Evolutionary conservation across 2,329 filamentous ascomycete genomes (phyloP).

Genomic region (Intubia oerlemansii): DNA sequence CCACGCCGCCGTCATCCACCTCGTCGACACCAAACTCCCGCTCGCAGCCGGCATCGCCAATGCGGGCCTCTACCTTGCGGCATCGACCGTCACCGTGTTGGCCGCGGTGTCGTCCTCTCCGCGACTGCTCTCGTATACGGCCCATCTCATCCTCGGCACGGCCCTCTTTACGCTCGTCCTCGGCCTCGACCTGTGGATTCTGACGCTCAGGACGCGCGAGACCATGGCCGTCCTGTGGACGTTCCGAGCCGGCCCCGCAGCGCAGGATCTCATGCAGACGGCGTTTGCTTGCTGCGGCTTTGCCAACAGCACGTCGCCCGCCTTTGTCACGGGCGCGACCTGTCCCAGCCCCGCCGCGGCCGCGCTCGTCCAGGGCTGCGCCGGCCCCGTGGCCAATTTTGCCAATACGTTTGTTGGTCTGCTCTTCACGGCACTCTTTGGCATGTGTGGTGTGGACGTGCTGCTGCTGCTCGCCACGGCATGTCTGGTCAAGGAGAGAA

Average conservation of each 20-base stretch:
- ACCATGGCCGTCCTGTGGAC: slow-evolving; percentile 41
- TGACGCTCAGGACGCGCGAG: slow-evolving; percentile 46
- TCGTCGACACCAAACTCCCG: slow-evolving; percentile 31
- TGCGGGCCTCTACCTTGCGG: slow-evolving; percentile 46
- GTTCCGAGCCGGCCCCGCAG: slow-evolving; percentile 26
- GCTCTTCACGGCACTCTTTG: slow-evolving; percentile 63
- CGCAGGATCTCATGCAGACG: slow-evolving; percentile 50
- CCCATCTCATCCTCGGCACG: slow-evolving; percentile 40
- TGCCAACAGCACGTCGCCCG: slow-evolving; percentile 46
- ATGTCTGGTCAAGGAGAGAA: slow-evolving; percentile 61
- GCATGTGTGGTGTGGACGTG: slow-evolving; percentile 52
- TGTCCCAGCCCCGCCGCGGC: slow-evolving; percentile 53
- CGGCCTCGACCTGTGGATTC: slow-evolving; percentile 49
- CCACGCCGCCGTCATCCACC: slow-evolving; percentile 24
- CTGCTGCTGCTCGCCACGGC: slow-evolving; percentile 48
- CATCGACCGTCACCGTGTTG: too few species aligned
- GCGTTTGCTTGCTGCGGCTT: slow-evolving; percentile 66
- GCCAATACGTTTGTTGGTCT: slow-evolving; percentile 51
- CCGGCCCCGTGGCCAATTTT: slow-evolving; percentile 43
- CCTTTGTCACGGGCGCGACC: slow-evolving; percentile 45
- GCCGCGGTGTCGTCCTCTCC: too few species aligned
- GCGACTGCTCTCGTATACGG: too few species aligned
- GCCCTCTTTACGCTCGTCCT: slow-evolving; percentile 42
- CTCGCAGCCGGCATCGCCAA: slow-evolving; percentile 48
- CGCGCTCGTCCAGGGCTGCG: slow-evolving; percentile 47